Percentiles rank a stretch among this genome's conserved stretches.
phyloP scores from a whole-genome alignment of 495 filamentous ascomycete genomes.

The Annulohypoxylon nitens region DNA sequence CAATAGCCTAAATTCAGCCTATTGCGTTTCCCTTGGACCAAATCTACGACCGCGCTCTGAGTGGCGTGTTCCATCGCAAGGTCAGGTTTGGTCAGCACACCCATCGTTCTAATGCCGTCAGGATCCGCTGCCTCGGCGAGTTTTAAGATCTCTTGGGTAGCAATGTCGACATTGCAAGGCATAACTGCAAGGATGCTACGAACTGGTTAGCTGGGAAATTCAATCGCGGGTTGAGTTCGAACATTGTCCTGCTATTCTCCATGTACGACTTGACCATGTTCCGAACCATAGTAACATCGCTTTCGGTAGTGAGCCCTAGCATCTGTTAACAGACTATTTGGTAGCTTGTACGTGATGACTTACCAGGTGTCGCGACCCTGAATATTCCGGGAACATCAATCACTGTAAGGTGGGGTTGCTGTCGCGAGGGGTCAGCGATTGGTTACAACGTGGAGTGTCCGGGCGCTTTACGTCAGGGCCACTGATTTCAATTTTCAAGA shows the following conservation, averaged over 20 bases:
- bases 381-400: conserved; percentile 73
- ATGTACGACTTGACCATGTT: conserved; percentile 64
- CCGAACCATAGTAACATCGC: conserved; percentile 20
- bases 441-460: neutral
- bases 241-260: conserved; percentile 58
- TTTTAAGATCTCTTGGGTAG: conserved; percentile 66
- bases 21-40: conserved; percentile 56
- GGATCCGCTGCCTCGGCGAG: conserved; percentile 61
- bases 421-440: neutral
- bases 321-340: neutral
- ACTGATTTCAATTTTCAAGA: conserved; percentile 68
- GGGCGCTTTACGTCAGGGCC: conserved; percentile 55
- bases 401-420: conserved; percentile 68
- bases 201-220: neutral
- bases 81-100: conserved; percentile 69
- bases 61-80: conserved; percentile 62
- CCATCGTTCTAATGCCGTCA: conserved; percentile 61
- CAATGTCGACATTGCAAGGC: conserved; percentile 66
- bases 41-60: conserved; percentile 57
- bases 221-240: neutral
- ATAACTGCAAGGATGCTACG: conserved; percentile 59
- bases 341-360: neutral
- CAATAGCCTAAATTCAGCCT: conserved; percentile 62
- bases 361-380: conserved; percentile 18
- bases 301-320: conserved; percentile 58